A percentile compares a stretch with the other conserved stretches of the same genome.
These are phyloP conservation scores for Pseudopyricularia javanii DNA, from an alignment of 2,329 filamentous ascomycete species.

Conservation along the genomic window DNA sequence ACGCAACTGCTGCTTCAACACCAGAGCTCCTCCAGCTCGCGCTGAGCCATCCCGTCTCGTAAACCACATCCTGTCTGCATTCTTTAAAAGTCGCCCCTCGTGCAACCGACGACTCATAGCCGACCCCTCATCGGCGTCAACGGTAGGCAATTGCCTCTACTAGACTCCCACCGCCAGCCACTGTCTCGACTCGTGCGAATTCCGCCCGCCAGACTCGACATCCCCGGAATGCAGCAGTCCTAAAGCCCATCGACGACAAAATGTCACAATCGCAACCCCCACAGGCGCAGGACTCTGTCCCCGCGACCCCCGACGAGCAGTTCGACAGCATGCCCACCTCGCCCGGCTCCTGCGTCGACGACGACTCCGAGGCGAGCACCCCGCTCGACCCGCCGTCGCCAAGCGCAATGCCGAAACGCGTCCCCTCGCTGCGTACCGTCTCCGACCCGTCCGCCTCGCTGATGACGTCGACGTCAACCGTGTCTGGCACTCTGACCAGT, in stretches of 20 bases:
- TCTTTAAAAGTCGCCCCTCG: no score
- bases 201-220: not conserved
- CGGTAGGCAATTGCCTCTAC: no score
- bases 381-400: conserved; percentile 26
- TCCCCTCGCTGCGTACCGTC: conserved; percentile 46
- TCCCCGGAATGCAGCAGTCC: conserved; percentile 1
- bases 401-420: conserved; percentile 27
- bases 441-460: conserved; percentile 40
- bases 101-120: no score
- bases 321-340: conserved; percentile 26
- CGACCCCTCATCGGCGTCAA: no score
- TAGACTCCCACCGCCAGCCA: no score
- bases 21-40: no score
- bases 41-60: no score
- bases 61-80: no score
- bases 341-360: conserved; percentile 24
- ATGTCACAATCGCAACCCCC: conserved; percentile 7
- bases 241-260: conserved; percentile 10
- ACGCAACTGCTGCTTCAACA: no score
- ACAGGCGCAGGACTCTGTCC: conserved; percentile 18
- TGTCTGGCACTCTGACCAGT: conserved; percentile 62
- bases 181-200: no score
- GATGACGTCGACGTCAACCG: conserved; percentile 77
- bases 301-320: conserved; percentile 34
- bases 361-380: conserved; percentile 34